A percentile compares a stretch with the other conserved stretches of the same genome.
These are phyloP conservation scores for Candida sakaeoensis DNA, from an alignment of 805 yeast genomes.

Conservation along the genomic window DNA sequence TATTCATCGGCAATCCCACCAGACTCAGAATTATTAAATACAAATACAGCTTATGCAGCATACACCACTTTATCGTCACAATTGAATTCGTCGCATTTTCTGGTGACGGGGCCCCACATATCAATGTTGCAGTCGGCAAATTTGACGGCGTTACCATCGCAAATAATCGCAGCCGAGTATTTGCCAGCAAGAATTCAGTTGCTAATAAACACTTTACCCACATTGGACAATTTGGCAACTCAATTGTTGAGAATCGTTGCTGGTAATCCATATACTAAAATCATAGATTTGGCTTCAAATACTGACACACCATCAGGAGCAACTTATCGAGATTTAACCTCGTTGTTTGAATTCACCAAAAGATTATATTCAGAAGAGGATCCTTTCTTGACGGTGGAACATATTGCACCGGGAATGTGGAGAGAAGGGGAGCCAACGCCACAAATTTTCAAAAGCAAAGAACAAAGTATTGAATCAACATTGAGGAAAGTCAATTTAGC, in stretches of 20 bases:
- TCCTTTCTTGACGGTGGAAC: conserved; percentile 67
- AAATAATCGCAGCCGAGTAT: conserved; percentile 52
- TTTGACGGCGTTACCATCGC: conserved; percentile 57
- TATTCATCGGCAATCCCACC: conserved; percentile 27
- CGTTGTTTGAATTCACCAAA: conserved; percentile 74
- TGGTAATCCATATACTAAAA: conserved; percentile 70
- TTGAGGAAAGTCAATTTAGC: conserved; percentile 83
- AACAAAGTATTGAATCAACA: conserved; percentile 59
- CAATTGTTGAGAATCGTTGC: conserved; percentile 74
- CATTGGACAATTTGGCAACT: conserved; percentile 76
- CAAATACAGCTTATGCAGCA: conserved; percentile 39
- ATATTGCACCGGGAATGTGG: conserved; percentile 71
- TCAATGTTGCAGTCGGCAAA: conserved; percentile 43
- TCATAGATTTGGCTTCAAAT: conserved; percentile 64
- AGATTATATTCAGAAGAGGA: conserved; percentile 65
- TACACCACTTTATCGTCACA: conserved; percentile 40
- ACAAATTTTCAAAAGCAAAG: conserved; percentile 53
- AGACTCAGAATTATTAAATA: conserved; percentile 38
- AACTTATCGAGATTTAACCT: conserved; percentile 64
- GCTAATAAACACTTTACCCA: conserved; percentile 64
- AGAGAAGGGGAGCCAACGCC: conserved; percentile 60
- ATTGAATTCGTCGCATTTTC: conserved; percentile 10
- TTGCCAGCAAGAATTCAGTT: conserved; percentile 62
- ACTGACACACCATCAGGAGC: conserved; percentile 64
- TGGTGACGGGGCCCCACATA: conserved; percentile 23